A percentile compares a stretch with the other conserved stretches of the same genome.
Conservation (phyloP, 345 rosid genomes). For the Excoecaria cochinchinensis region DNA sequence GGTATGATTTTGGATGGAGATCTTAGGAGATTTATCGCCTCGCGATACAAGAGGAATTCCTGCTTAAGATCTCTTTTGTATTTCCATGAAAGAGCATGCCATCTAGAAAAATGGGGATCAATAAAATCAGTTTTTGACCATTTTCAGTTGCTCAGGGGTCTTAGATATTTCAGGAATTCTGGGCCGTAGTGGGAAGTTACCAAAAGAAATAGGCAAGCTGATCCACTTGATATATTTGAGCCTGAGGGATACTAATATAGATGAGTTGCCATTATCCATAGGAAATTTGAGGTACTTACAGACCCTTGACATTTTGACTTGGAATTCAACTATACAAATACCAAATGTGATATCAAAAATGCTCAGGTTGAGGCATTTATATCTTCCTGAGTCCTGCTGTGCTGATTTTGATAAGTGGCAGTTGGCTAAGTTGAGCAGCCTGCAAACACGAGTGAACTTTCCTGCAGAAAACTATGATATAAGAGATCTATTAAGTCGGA, state of each 20-base stretch:
- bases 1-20: conserved; percentile 22
- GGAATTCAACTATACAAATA: conserved; percentile 19
- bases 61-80: neutral
- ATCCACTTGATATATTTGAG: conserved; percentile 36
- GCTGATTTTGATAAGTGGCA: conserved; percentile 15
- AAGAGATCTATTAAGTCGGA: conserved; percentile 6
- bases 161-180: conserved; percentile 24
- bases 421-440: conserved; percentile 10
- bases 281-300: conserved; percentile 32
- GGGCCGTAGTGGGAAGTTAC: conserved; percentile 4
- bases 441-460: conserved; percentile 29
- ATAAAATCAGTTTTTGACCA: neutral
- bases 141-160: conserved; percentile 28
- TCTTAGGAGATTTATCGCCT: neutral
- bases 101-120: conserved; percentile 15
- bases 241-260: neutral
- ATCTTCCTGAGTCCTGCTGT: conserved; percentile 12
- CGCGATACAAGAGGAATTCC: conserved; percentile 12
- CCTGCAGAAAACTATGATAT: conserved; percentile 7
- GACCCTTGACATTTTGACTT: conserved; percentile 30
- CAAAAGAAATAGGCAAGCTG: conserved; percentile 26
- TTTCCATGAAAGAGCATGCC: neutral
- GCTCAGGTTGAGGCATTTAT: conserved; percentile 24
- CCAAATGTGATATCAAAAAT: conserved; percentile 31
- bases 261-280: conserved; percentile 21